Percentiles rank a stretch among this genome's conserved stretches.
phyloP scores from a whole-genome alignment of 2,329 filamentous ascomycete species.

The Diaporthe nobilis region DNA sequence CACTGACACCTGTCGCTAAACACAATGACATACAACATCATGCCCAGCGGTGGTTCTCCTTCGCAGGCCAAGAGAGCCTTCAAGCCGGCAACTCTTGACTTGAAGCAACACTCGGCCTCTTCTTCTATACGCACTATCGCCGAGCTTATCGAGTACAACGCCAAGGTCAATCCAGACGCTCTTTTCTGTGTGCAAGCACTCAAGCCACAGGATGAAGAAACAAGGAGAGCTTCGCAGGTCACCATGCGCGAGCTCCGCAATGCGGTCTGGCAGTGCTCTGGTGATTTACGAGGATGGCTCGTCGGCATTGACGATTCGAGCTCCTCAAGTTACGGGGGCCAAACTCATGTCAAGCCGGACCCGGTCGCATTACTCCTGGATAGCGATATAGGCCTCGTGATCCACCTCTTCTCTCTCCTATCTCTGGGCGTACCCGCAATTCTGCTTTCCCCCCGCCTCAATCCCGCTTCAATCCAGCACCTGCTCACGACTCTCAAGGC shows the following conservation, averaged over 20 bases:
- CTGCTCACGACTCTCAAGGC: background rate
- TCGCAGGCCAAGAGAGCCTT: background rate
- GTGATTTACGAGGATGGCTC: background rate
- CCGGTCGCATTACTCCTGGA: conserved; percentile 18
- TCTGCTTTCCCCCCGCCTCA: background rate
- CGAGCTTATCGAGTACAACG: conserved; percentile 23
- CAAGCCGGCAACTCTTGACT: background rate
- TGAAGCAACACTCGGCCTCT: background rate
- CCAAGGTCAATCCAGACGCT: background rate
- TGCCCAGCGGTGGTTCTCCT: background rate
- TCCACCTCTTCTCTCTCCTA: conserved; percentile 12
- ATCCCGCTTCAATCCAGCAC: background rate
- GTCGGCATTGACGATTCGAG: background rate
- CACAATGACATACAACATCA: background rate
- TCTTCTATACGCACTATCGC: background rate
- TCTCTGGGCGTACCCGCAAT: background rate
- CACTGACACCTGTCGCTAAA: rapidly evolving
- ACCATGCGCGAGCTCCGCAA: background rate
- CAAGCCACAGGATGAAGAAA: background rate
- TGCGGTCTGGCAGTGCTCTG: background rate
- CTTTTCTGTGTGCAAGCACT: conserved; percentile 14
- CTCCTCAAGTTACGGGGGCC: background rate
- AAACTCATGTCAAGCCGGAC: background rate
- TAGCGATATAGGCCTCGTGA: background rate
- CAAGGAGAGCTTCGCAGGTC: background rate